phyloP scores from a whole-genome alignment of 2,329 filamentous ascomycete species.

The Coniochaeta hoffmannii region DNA sequence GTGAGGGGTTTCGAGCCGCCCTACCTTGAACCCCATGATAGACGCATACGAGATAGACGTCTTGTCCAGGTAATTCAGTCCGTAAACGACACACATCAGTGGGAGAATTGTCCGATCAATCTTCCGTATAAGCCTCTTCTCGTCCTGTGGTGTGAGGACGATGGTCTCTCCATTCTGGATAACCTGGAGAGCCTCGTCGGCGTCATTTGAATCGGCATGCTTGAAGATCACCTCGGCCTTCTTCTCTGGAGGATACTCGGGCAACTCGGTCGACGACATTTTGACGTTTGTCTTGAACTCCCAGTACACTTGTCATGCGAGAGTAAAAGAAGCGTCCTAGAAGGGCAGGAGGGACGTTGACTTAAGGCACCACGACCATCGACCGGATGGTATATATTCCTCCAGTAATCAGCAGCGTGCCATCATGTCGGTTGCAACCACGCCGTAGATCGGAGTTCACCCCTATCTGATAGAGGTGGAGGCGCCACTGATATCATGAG shows the following conservation, averaged over 20 bases:
- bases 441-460: background rate
- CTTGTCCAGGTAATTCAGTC: constrained; percentile 47
- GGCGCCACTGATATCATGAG: background rate
- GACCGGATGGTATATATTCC: background rate
- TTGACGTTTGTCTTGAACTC: background rate
- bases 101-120: constrained; percentile 40
- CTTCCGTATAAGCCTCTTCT: constrained; percentile 33
- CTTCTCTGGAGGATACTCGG: background rate
- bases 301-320: background rate
- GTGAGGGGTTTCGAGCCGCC: background rate
- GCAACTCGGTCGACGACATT: background rate
- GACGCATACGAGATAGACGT: constrained; percentile 39
- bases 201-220: constrained; percentile 30
- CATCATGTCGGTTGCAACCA: background rate
- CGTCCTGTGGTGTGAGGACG: constrained; percentile 28
- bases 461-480: background rate
- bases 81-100: constrained; percentile 50
- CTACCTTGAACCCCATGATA: constrained; percentile 41
- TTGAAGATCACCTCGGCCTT: constrained; percentile 13
- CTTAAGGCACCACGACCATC: background rate
- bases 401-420: background rate
- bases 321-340: background rate
- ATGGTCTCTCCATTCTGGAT: constrained; percentile 27
- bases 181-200: constrained; percentile 34
- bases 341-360: background rate